phyloP scores from a whole-genome alignment of 768 basidiomycete species.

The Collybia mongolica region DNA sequence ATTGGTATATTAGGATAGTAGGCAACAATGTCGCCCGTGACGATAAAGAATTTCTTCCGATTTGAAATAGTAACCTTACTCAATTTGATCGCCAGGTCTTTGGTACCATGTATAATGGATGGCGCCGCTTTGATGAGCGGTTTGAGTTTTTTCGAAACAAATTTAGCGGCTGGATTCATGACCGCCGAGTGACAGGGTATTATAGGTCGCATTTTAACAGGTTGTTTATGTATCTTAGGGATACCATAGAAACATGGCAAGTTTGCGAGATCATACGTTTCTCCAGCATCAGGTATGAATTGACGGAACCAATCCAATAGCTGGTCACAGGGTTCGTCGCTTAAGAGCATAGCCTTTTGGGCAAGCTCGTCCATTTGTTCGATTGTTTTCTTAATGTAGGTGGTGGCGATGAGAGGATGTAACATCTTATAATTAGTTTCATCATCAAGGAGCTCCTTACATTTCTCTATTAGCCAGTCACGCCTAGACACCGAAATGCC shows the following conservation, averaged over 20 bases:
- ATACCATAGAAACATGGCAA: slow-evolving; percentile 19
- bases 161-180: slow-evolving; percentile 27
- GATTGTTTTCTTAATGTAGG: too few species aligned
- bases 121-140: slow-evolving; percentile 24
- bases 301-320: slow-evolving; percentile 10
- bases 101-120: slow-evolving; percentile 26
- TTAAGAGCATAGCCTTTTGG: background rate
- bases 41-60: slow-evolving; percentile 15
- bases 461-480: slow-evolving; percentile 20
- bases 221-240: slow-evolving; percentile 33
- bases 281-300: background rate
- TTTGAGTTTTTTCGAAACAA: slow-evolving; percentile 28
- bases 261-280: background rate
- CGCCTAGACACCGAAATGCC: slow-evolving; percentile 19
- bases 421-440: slow-evolving; percentile 4
- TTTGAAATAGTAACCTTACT: slow-evolving; percentile 8
- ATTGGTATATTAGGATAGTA: slow-evolving; percentile 28
- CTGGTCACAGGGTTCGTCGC: slow-evolving; percentile 4
- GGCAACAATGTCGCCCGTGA: slow-evolving; percentile 32
- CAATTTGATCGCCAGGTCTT: slow-evolving; percentile 30
- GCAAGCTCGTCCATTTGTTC: too few species aligned
- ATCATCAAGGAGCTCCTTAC: slow-evolving; percentile 5
- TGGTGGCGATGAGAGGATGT: background rate
- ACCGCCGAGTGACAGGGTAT: slow-evolving; percentile 29
- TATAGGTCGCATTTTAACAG: slow-evolving; percentile 26